Percentiles rank a stretch among this genome's conserved stretches.
Evolutionary conservation across 2,329 filamentous ascomycete genomes (phyloP).

Genomic region (Samsoniella hepiali): DNA sequence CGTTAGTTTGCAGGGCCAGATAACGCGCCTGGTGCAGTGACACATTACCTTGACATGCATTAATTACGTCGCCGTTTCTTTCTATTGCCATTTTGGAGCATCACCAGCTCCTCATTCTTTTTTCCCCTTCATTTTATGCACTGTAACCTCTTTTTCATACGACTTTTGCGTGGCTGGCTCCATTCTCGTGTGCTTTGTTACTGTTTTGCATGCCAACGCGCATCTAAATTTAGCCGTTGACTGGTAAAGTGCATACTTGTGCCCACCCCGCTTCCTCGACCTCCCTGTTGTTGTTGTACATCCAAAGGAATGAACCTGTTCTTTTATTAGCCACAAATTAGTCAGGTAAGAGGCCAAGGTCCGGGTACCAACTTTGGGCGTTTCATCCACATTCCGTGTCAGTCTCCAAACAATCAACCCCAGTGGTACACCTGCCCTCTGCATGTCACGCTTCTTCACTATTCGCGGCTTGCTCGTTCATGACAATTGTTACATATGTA

Average conservation of each 20-base stretch:
- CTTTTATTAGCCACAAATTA: no score
- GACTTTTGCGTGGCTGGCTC: background rate
- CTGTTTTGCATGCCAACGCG: conserved; percentile 9
- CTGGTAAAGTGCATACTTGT: background rate
- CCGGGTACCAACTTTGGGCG: background rate
- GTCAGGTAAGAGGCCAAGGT: no score
- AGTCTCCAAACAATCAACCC: background rate
- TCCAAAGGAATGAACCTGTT: no score
- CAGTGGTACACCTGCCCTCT: background rate
- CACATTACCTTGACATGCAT: background rate
- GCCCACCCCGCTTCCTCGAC: background rate
- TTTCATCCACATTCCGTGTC: background rate
- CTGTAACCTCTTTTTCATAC: background rate
- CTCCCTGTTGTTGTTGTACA: no score
- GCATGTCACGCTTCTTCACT: background rate
- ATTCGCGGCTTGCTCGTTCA: background rate
- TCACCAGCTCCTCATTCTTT: background rate
- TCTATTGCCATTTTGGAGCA: background rate
- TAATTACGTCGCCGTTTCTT: conserved; percentile 14
- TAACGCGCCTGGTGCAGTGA: background rate
- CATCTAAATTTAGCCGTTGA: background rate
- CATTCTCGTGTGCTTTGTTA: background rate
- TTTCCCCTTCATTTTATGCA: background rate
- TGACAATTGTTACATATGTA: background rate
- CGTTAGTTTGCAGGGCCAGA: background rate